phyloP scores from a whole-genome alignment of 176 grass and related monocot genomes.

The Thalia dealbata region DNA sequence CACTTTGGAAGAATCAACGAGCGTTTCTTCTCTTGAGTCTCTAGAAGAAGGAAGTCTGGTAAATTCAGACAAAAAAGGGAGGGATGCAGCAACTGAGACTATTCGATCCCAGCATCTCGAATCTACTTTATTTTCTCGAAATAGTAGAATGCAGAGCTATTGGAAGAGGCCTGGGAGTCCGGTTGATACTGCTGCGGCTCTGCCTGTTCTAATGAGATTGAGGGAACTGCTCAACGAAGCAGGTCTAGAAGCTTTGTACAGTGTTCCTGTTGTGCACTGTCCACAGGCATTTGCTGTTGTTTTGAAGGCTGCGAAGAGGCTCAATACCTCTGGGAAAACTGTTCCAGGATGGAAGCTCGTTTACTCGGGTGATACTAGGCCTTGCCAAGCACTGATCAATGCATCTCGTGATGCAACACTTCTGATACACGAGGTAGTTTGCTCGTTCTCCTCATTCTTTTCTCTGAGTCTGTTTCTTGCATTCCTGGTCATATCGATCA shows the following conservation, averaged over 20 bases:
- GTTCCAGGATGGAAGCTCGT: constrained; percentile 87
- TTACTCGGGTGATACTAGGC: constrained; percentile 85
- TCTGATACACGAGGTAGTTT: constrained; percentile 83
- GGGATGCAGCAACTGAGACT: neutral
- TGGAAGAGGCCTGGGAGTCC: constrained; percentile 56
- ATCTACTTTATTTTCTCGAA: constrained; percentile 51
- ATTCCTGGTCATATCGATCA: neutral
- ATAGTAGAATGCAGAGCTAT: constrained; percentile 85
- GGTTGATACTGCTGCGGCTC: constrained; percentile 28
- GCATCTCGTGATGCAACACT: constrained; percentile 76
- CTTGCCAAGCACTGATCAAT: constrained; percentile 69
- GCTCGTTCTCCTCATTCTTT: neutral
- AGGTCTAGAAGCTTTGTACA: constrained; percentile 63
- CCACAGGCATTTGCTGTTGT: constrained; percentile 87
- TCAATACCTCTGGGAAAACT: constrained; percentile 34
- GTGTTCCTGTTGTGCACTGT: constrained; percentile 79
- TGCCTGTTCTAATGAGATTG: constrained; percentile 36
- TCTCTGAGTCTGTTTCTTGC: neutral
- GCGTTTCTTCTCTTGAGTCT: constrained; percentile 19
- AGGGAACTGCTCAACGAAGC: constrained; percentile 51
- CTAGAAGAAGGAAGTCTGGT: neutral
- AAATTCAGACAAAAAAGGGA: neutral
- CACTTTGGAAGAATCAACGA: constrained; percentile 47
- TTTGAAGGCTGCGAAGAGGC: constrained; percentile 40
- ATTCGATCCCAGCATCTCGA: constrained; percentile 20